phyloP scores from a whole-genome alignment of 192 early-diverging fungal species.

The Umbelopsis ramanniana region DNA sequence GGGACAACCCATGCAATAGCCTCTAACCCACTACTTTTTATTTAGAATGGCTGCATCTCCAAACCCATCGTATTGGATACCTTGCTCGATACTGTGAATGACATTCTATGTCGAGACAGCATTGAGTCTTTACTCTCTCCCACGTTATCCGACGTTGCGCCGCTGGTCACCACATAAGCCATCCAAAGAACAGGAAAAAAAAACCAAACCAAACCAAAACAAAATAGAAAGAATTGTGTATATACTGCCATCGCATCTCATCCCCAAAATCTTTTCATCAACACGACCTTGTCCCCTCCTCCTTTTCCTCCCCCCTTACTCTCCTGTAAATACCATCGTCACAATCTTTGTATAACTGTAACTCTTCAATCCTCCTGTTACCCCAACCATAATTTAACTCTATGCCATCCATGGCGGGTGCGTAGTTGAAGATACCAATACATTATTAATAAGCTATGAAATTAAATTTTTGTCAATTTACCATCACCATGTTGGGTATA shows the following conservation, averaged over 20 bases:
- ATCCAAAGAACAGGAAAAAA: too few species aligned
- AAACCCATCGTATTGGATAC: slow-evolving; percentile 12
- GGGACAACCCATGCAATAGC: too few species aligned
- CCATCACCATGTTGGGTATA: too few species aligned
- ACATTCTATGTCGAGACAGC: slow-evolving; percentile 15
- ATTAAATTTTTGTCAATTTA: too few species aligned
- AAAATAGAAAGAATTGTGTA: neutral
- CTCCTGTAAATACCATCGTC: slow-evolving; percentile 13
- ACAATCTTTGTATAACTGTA: neutral
- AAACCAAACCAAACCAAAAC: too few species aligned
- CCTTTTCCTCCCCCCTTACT: neutral
- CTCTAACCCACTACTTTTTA: neutral
- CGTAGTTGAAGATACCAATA: too few species aligned
- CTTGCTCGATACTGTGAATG: neutral
- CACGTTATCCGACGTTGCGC: neutral
- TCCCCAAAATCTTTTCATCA: too few species aligned
- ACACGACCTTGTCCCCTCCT: too few species aligned
- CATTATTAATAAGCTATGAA: too few species aligned
- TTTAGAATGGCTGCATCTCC: slow-evolving; percentile 9
- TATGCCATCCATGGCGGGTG: too few species aligned
- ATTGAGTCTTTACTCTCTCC: slow-evolving; percentile 2
- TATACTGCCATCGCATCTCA: neutral
- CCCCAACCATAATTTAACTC: too few species aligned
- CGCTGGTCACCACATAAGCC: too few species aligned
- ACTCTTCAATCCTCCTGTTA: neutral